Evolutionary conservation across 352 stramenopile species (phyloP).

Genomic region (Phytophthora hibernalis): DNA sequence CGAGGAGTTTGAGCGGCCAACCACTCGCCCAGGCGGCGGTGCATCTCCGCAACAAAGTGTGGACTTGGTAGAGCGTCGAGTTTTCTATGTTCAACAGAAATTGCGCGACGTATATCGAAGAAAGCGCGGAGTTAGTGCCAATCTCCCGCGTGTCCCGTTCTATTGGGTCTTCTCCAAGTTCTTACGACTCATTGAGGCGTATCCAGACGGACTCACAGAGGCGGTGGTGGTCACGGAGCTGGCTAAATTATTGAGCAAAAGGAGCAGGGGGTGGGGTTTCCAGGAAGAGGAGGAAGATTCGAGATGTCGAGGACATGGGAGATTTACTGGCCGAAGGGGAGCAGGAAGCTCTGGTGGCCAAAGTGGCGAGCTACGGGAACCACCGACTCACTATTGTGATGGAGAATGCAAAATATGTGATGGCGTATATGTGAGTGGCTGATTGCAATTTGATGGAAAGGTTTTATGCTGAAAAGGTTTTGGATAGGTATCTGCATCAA

Average conservation of each 20-base stretch:
- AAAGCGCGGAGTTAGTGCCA: constrained; percentile 30
- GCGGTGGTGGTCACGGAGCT: constrained; percentile 71
- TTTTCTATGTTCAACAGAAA: constrained; percentile 47
- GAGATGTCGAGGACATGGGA: constrained; percentile 37
- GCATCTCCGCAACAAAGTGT: background rate
- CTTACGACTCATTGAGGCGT: constrained; percentile 63
- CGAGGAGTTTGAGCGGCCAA: constrained; percentile 49
- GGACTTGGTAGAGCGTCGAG: constrained; percentile 62
- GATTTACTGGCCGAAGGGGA: constrained; percentile 53
- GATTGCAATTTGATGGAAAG: background rate
- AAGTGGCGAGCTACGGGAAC: constrained; percentile 38
- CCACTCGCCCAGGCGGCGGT: background rate
- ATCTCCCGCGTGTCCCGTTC: constrained; percentile 45
- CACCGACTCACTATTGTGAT: constrained; percentile 52
- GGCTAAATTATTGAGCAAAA: constrained; percentile 49
- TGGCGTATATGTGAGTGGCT: constrained; percentile 38
- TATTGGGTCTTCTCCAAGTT: constrained; percentile 68
- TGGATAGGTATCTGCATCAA: constrained; percentile 67
- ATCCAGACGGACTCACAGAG: constrained; percentile 74
- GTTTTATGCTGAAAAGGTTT: background rate
- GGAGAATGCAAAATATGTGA: constrained; percentile 25
- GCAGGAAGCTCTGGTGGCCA: constrained; percentile 46
- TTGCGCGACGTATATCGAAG: constrained; percentile 50
- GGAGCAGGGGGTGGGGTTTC: background rate
- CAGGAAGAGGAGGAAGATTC: constrained; percentile 33